Conservation (phyloP, 2,329 filamentous ascomycete genomes). For the Alternaria infectoria region DNA sequence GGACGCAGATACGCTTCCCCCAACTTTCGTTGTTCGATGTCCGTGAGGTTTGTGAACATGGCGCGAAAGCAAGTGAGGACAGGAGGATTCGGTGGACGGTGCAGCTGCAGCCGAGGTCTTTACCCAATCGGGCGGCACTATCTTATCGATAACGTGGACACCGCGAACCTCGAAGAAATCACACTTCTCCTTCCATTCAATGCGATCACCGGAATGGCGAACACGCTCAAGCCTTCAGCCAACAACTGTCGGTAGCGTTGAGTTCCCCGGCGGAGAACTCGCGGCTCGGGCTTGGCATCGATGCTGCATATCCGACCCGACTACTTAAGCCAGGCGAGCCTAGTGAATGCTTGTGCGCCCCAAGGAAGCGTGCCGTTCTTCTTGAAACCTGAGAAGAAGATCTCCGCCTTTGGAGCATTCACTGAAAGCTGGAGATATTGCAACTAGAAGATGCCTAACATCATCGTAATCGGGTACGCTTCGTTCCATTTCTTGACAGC, state of each 20-base stretch:
- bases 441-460: slow-evolving; percentile 26
- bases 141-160: not conserved
- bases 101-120: not conserved
- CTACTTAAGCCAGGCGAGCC: not conserved
- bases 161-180: not conserved
- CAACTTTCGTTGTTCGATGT: not conserved
- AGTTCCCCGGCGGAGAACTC: not conserved
- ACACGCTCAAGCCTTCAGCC: not conserved
- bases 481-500: not conserved
- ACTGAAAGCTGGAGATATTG: not conserved
- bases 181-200: not conserved
- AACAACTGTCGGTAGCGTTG: not conserved
- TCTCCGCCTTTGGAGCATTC: not conserved
- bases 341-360: not conserved
- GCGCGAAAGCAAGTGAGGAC: not conserved
- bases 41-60: not conserved
- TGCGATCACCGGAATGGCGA: not conserved
- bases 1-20: not conserved
- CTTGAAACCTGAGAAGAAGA: not conserved
- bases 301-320: not conserved
- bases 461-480: slow-evolving; percentile 55
- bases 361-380: not conserved
- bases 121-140: not conserved
- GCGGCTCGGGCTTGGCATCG: not conserved
- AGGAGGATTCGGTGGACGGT: not conserved